Base-by-base conservation (phyloP, 2,329 filamentous ascomycete species). In the Cladosporium oxysporum region DNA sequence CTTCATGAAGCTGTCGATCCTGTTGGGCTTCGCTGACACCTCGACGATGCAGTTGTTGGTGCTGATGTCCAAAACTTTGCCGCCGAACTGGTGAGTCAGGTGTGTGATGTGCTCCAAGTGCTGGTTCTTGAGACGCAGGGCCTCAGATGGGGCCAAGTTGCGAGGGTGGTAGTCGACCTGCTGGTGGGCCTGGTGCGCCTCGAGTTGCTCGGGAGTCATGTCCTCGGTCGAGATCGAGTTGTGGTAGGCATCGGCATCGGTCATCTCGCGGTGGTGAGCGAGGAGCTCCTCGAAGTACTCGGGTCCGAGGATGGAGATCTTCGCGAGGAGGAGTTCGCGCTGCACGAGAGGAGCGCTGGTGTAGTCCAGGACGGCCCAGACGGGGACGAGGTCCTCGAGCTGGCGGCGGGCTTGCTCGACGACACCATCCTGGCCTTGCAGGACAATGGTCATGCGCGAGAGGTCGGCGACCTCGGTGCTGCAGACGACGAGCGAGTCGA, bases 21-120 rank as follows among this genome's bases (percentile, higher is more conserved):
- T 90, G 68, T 85, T 87, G 41, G 92, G 93, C 81, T 99, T 99
- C 67, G 95, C 95, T 63, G 93, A 97, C 8, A 99, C 80, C 81
- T 99, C 95, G 67, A 99, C 93, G 79, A 98, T 98, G 81, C 95
- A 98, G 82, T 96, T 98, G 81, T 92, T 97, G 62, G 92, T 97
- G 84, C 93, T 97, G 74, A 99, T 98, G 79, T 99, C 95, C 73
- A 99, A 81, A 29, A 99, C 91, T 83, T 99, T 99, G 70, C 95
- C 95, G 66, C 93, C 93, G 75, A 99, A 99, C 76, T 99, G 95
- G 82, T 99, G 95, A 21, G 94, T 90, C 77, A 99, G 88, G 80
- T 96, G 95, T 65, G 95, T 99, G 75, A 99, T 97, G 66, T 91
- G 93, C 83, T 94, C 92, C 72, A 99, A 81, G 83, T 99, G 95